Percentiles rank a stretch among this genome's conserved stretches.
phyloP scores from a whole-genome alignment of 2,329 filamentous ascomycete genomes.

The Aspergillus alliaceus region DNA sequence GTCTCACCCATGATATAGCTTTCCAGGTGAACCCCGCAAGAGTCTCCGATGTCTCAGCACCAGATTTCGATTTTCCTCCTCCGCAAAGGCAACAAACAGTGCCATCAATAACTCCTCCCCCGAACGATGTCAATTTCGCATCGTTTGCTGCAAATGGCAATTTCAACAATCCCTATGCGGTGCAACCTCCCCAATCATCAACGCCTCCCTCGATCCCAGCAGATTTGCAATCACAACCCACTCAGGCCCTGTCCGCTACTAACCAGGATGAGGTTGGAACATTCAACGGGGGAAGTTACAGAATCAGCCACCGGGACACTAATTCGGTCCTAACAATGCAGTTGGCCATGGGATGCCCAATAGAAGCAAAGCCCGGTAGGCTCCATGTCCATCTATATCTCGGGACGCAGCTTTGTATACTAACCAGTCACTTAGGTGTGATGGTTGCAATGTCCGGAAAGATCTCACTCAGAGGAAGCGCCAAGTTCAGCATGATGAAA shows the following conservation, averaged over 20 bases:
- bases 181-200: conserved; percentile 9
- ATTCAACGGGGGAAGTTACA: conserved; percentile 93
- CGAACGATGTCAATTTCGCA: conserved; percentile 10
- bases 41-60: conserved; percentile 22
- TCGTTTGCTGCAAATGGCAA: conserved; percentile 8
- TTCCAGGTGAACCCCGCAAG: conserved; percentile 8
- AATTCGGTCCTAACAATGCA: conserved; percentile 90
- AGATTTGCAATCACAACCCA: conserved; percentile 8
- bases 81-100: conserved; percentile 23
- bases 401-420: background rate
- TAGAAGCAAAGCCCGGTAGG: conserved; percentile 73
- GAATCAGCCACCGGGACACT: conserved; percentile 86
- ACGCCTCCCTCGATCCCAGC: conserved; percentile 14
- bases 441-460: conserved; percentile 96
- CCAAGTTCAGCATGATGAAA: conserved; percentile 91
- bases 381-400: background rate
- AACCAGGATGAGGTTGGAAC: conserved; percentile 85
- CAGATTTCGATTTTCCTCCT: conserved; percentile 25
- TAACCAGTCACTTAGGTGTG: conserved; percentile 53
- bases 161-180: background rate
- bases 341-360: conserved; percentile 81
- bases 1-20: conserved; percentile 7
- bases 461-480: conserved; percentile 75
- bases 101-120: conserved; percentile 18
- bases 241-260: conserved; percentile 34